Evolutionary conservation across 2,329 filamentous ascomycete genomes (phyloP), one percentile per base, ranked within the genome.

Genomic region (Fusarium brevicatenulatum): DNA sequence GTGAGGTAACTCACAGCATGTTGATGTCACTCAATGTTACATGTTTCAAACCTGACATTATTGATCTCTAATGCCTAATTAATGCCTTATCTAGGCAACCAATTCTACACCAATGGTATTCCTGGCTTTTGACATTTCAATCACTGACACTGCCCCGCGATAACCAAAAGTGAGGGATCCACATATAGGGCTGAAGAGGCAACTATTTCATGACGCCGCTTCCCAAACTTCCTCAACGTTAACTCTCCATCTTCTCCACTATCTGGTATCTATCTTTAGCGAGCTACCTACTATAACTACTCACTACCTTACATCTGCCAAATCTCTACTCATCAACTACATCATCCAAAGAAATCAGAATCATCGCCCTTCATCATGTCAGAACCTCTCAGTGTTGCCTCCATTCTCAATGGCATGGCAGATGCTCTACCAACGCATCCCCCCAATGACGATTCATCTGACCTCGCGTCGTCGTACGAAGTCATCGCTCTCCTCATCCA

Each of bases 401-500:
- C 84, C 72, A 80, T 91, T 70, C 81, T 91, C 37, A 82, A 84
- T 76, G 82, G 82, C 74, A 91, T 91, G 89, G 86, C 87, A 64
- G 86, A 90, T 49, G 89, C 89, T 36, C 80, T 91, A 59, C 88
- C 90, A 15, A 87, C 86, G 5, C 88, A 90, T 73, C 73, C 82
- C 1, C 78, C 83, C 55, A 84, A 80, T 68, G 89, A 90, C 78
- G 85, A 86, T 23, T 85, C 84, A n/a, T 90, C 89, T 9, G 88
- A 90, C 73, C 80, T 95, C 36, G 91, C 91, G 74, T 91, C 89
- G 65, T 89, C 92, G 0, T 94, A 92, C 80, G 95, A 98, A 83
- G 94, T 92, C 53, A 86, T 98, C 68, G 94, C 94, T 21, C 88
- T 98, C 30, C 91, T 97, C 71, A 86, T 91, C 25, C 95, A 99